These are phyloP conservation scores for Lycium ferocissimum DNA, from an alignment of 257 asterid genomes.

Conservation along the genomic window DNA sequence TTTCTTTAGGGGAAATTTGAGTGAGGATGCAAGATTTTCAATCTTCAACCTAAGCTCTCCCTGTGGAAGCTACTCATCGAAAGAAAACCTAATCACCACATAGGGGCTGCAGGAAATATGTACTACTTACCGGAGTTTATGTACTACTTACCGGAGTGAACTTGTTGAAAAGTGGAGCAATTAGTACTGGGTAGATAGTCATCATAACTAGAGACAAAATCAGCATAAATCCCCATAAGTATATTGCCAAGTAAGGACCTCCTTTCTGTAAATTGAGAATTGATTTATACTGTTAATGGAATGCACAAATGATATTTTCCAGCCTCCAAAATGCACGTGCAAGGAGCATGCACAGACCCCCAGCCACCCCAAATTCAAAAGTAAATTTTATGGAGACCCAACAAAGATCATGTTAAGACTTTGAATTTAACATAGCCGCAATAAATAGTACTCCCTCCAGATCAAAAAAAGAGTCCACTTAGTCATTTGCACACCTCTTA, in stretches of 20 bases:
- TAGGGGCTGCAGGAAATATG: background rate
- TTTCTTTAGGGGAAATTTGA: constrained; percentile 87
- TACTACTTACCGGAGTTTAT: background rate
- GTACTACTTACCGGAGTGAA: constrained; percentile 80
- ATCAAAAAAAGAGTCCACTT: too few relatives aligned
- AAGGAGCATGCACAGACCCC: constrained; percentile 1
- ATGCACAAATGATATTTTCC: background rate
- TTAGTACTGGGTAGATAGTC: constrained; percentile 90
- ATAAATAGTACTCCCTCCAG: background rate
- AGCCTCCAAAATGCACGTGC: constrained; percentile 2
- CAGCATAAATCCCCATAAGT: constrained; percentile 92
- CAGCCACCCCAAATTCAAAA: background rate
- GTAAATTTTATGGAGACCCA: background rate
- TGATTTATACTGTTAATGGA: constrained; percentile 5
- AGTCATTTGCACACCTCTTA: too few relatives aligned
- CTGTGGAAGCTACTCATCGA: constrained; percentile 73
- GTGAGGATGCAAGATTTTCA: constrained; percentile 88
- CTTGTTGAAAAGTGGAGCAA: constrained; percentile 99
- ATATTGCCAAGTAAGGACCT: constrained; percentile 96
- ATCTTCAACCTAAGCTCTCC: constrained; percentile 88
- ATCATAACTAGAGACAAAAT: constrained; percentile 88
- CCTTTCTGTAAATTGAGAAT: constrained; percentile 81
- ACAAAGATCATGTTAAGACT: constrained; percentile 7
- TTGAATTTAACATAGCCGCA: constrained; percentile 5
- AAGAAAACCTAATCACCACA: constrained; percentile 28